Evolutionary conservation across 768 basidiomycete species (phyloP), one percentile per base, ranked within the genome.

Genomic region (Hypsizygus marmoreus): DNA sequence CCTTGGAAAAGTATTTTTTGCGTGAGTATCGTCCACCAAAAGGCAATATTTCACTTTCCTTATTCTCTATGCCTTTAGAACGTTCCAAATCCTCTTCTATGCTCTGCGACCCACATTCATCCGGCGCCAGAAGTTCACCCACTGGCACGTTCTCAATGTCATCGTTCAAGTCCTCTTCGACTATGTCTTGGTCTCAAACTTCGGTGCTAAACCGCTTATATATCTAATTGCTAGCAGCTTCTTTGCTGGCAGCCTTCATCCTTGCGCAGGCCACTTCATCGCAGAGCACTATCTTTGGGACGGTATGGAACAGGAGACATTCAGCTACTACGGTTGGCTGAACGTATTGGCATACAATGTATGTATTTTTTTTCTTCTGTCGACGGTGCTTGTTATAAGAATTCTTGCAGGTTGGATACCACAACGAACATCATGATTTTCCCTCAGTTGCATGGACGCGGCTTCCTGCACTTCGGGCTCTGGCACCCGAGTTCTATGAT

Each of bases 381-480:
- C 44, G 47, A 35, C 56, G 10, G 35, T 45, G 22, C 29, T 22
- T 41, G 30, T 23, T 6, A 38, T 44, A n/a, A n/a, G 19, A 19
- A 24, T 13, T 58, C 19, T 30, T 16, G 6, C 53, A 93, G 91
- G 91, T 97, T 55, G 97, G 97, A 29, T 98, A 97, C 63, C 97
- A 99, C 65, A 97, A 99, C 66, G 97, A 98, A 60, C 97, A 99
- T 67, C 97, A 99, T 68, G 97, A 99, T 69, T 98, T 99, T 68
- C 95, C 97, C 6, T 93, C 93, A 10, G 69, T 99, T 1, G 80
- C 97, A 1, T 99, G 97, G 97, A 97, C 95, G 13, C 83, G 89
- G 17, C 77, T 98, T 0, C 91, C 94, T 2, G 79, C 80, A 4
- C 81, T 99, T 16, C 83, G 85, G 23, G 76, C 77, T 2, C 76